These are phyloP conservation scores for Cladophialophora chaetospira DNA, from an alignment of 2,329 filamentous ascomycete species.

Conservation along the genomic window DNA sequence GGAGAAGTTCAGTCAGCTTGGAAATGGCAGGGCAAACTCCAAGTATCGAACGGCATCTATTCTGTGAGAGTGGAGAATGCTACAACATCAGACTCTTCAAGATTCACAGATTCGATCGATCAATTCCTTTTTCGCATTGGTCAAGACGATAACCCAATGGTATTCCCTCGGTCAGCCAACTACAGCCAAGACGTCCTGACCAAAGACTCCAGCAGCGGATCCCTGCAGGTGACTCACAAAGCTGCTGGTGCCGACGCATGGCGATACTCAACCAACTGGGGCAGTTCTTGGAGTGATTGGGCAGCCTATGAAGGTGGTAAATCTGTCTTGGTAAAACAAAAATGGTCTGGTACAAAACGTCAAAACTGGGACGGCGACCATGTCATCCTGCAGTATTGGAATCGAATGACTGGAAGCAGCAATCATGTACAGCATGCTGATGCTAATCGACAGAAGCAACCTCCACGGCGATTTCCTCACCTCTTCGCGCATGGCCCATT, in stretches of 20 bases:
- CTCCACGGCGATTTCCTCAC: conserved; percentile 59
- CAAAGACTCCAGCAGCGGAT: conserved; percentile 42
- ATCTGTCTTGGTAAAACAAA: conserved; percentile 49
- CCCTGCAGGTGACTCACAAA: conserved; percentile 57
- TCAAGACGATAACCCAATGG: conserved; percentile 59
- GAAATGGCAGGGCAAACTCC: conserved; percentile 56
- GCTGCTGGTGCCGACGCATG: conserved; percentile 64
- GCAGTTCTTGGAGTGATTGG: conserved; percentile 62
- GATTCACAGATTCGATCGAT: conserved; percentile 56
- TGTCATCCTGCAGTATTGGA: conserved; percentile 66
- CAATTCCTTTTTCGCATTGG: conserved; percentile 65
- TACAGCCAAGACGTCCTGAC: conserved; percentile 59
- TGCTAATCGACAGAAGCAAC: conserved; percentile 44
- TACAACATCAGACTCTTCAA: conserved; percentile 44
- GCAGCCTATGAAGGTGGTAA: conserved; percentile 56
- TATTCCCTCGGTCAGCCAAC: conserved; percentile 59
- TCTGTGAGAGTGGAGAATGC: conserved; percentile 59
- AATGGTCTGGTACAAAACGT: conserved; percentile 60
- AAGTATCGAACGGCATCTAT: conserved; percentile 63
- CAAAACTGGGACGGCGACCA: conserved; percentile 65
- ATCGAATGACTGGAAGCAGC: conserved; percentile 59
- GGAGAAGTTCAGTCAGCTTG: conserved; percentile 59
- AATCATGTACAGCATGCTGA: conserved; percentile 64
- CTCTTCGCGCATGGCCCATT: conserved; percentile 64
- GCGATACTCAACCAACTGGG: conserved; percentile 65